phyloP scores from a whole-genome alignment of 1,139 yeast genomes.

The Geotrichum citri-aurantii region DNA sequence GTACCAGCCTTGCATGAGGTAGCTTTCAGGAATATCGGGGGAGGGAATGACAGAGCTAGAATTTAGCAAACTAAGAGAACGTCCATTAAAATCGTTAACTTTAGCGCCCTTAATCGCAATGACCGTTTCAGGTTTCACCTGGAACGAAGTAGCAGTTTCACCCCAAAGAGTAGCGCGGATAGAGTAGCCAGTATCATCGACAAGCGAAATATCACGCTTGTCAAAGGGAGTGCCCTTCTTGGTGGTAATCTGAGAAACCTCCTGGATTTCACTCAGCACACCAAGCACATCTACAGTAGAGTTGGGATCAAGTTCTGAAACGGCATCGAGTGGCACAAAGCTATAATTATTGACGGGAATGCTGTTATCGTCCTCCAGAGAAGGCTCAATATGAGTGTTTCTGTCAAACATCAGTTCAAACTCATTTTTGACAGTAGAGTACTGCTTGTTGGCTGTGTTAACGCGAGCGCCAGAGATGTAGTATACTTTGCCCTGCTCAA shows the following conservation, averaged over 20 bases:
- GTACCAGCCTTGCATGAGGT: conserved; percentile 89
- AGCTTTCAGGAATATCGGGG: conserved; percentile 89
- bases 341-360: conserved; percentile 78
- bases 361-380: conserved; percentile 48
- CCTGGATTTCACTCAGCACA: conserved; percentile 69
- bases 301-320: conserved; percentile 65
- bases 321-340: conserved; percentile 62
- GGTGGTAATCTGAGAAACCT: conserved; percentile 78
- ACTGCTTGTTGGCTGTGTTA: conserved; percentile 78
- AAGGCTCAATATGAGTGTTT: conserved; percentile 69
- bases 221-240: conserved; percentile 86
- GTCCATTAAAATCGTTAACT: conserved; percentile 84
- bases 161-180: conserved; percentile 89
- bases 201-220: conserved; percentile 81
- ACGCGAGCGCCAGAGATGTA: conserved; percentile 78
- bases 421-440: conserved; percentile 77
- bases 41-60: conserved; percentile 69
- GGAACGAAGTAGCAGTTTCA: conserved; percentile 72
- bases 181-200: conserved; percentile 76
- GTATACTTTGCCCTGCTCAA: conserved; percentile 88
- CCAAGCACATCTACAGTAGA: conserved; percentile 82
- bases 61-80: conserved; percentile 74
- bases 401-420: conserved; percentile 81
- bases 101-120: conserved; percentile 88
- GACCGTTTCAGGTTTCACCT: conserved; percentile 72